phyloP scores from a whole-genome alignment of 192 early-diverging fungal species.

The Diversispora epigaea region DNA sequence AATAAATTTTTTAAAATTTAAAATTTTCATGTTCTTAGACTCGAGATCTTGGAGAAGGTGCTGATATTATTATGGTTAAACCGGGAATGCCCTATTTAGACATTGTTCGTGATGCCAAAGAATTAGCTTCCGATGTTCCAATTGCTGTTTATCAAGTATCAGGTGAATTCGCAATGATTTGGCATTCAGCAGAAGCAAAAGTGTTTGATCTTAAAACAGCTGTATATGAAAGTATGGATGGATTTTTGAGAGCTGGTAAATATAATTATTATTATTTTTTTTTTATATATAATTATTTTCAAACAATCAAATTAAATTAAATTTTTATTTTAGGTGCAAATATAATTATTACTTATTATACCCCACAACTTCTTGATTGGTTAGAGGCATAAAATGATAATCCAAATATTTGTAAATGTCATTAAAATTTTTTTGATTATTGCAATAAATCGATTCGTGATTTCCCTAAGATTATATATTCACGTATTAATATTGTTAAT shows the following conservation, averaged over 20 bases:
- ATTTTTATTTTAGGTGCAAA: conserved; percentile 52
- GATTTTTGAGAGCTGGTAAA: conserved; percentile 79
- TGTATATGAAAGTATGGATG: conserved; percentile 85
- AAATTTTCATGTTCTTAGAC: not conserved
- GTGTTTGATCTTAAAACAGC: conserved; percentile 80
- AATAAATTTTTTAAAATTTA: not conserved
- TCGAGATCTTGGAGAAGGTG: conserved; percentile 90
- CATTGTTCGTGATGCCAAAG: conserved; percentile 83
- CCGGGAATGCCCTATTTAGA: conserved; percentile 95
- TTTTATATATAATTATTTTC: not conserved
- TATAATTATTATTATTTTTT: not conserved
- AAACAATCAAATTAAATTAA: not conserved
- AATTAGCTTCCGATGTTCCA: conserved; percentile 79
- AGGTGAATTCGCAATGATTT: conserved; percentile 82
- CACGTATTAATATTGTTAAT: too few species aligned
- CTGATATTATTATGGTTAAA: conserved; percentile 98
- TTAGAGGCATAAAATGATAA: conserved; percentile 49
- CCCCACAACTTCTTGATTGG: conserved; percentile 91
- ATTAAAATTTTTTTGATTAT: not conserved
- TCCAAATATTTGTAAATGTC: too few species aligned
- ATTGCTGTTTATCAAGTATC: conserved; percentile 97
- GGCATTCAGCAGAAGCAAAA: conserved; percentile 77
- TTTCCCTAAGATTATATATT: too few species aligned
- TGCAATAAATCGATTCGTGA: too few species aligned
- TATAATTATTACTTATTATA: conserved; percentile 95